phyloP scores from a whole-genome alignment of 495 filamentous ascomycete species.

The Tetracladium marchalianum region DNA sequence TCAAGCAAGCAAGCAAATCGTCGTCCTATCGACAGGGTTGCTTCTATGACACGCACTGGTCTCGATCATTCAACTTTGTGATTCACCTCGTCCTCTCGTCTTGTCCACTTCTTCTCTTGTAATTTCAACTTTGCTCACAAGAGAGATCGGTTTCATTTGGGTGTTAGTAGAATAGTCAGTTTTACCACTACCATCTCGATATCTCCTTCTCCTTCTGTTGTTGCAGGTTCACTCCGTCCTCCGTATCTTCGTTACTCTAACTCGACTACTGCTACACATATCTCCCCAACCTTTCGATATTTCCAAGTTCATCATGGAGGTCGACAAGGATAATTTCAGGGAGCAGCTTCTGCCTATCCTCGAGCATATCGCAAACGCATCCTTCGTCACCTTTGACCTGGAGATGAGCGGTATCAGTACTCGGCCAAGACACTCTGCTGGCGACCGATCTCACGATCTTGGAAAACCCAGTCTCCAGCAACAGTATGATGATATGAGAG shows the following conservation, averaged over 20 bases:
- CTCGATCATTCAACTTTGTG: no score
- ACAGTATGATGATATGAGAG: slow-evolving; percentile 54
- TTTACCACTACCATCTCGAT: neutral
- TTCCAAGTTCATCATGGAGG: slow-evolving; percentile 44
- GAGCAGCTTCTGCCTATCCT: slow-evolving; percentile 48
- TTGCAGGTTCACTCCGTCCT: no score
- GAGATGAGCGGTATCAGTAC: slow-evolving; percentile 63
- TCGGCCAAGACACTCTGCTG: slow-evolving; percentile 18
- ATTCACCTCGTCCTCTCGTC: no score
- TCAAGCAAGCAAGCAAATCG: no score
- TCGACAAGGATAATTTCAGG: slow-evolving; percentile 44
- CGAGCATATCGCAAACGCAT: slow-evolving; percentile 44
- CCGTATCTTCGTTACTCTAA: neutral
- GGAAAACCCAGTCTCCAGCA: slow-evolving; percentile 40
- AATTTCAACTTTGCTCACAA: no score
- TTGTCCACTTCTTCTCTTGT: no score
- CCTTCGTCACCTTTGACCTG: slow-evolving; percentile 64
- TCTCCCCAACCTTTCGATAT: no score
- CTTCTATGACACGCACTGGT: no score
- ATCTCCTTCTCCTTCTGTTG: neutral
- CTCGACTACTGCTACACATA: no score
- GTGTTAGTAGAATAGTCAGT: neutral
- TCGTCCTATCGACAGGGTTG: no score
- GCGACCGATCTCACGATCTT: slow-evolving; percentile 9
- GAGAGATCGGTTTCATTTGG: no score